Conservation (phyloP, 371 early-diverging fungal genomes). For the Apophysomyces sp. region DNA sequence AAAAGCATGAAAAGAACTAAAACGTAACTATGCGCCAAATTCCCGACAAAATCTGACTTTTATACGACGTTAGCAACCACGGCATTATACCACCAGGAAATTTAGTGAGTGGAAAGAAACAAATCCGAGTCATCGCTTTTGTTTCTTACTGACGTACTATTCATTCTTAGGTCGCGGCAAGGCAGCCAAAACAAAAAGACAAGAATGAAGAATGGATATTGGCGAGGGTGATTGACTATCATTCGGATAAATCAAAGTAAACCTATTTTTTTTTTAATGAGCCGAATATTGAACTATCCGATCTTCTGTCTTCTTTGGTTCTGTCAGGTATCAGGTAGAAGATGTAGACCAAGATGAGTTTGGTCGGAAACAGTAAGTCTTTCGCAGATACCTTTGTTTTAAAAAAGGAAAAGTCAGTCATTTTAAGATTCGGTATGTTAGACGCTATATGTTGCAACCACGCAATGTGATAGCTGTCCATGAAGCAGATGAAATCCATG, state of each 20-base stretch:
- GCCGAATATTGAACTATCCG: not conserved
- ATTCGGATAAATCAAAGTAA: constrained; percentile 65
- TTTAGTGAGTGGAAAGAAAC: constrained; percentile 10
- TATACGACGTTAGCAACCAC: not conserved
- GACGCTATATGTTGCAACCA: constrained; percentile 62
- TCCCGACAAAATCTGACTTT: not conserved
- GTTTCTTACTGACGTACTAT: not conserved
- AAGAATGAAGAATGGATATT: constrained; percentile 79
- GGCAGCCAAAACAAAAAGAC: constrained; percentile 57
- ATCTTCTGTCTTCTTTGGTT: not conserved
- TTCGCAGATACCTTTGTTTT: not conserved
- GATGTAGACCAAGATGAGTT: constrained; percentile 75
- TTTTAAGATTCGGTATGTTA: constrained; percentile 15
- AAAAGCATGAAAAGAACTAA: constrained; percentile 49
- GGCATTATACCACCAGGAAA: constrained; percentile 18
- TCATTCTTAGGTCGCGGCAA: constrained; percentile 59
- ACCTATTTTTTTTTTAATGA: not conserved
- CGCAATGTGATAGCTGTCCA: constrained; percentile 65
- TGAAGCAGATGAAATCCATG: constrained; percentile 39
- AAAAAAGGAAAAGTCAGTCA: not conserved
- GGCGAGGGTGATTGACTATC: constrained; percentile 64
- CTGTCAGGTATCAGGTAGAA: constrained; percentile 64
- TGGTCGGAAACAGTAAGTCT: constrained; percentile 59
- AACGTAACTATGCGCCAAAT: constrained; percentile 28
- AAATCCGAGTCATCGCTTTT: not conserved